These are phyloP conservation scores for Diversispora epigaea DNA, from an alignment of 192 early-diverging fungal species.

Conservation along the genomic window DNA sequence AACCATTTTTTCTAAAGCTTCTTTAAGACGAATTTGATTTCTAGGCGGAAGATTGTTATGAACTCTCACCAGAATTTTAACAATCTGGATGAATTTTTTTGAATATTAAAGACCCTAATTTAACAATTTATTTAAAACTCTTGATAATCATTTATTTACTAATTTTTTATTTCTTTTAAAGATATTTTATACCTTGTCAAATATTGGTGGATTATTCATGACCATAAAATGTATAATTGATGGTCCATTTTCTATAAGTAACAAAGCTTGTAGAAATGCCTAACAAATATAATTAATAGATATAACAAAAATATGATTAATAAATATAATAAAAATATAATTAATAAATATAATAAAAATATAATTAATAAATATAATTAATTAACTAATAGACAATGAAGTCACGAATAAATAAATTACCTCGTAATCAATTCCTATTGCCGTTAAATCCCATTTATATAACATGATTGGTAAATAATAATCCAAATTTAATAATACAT, in stretches of 20 bases:
- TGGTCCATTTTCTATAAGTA: no score
- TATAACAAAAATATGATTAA: no score
- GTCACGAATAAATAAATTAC: background rate
- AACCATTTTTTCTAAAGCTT: conserved; percentile 2
- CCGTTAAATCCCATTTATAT: background rate
- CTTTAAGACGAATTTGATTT: background rate
- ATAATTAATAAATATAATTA: background rate
- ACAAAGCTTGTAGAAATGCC: no score
- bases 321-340: background rate
- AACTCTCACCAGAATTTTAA: background rate
- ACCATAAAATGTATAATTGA: background rate
- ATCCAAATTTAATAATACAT: background rate
- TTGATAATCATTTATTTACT: background rate
- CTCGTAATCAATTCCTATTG: background rate
- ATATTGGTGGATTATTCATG: background rate
- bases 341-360: background rate
- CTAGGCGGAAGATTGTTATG: background rate
- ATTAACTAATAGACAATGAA: background rate
- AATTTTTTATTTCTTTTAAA: no score
- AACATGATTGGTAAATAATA: conserved; percentile 18
- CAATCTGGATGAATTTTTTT: background rate
- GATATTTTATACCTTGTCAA: conserved; percentile 1
- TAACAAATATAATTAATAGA: no score
- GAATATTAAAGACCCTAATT: background rate
- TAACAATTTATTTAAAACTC: background rate